Evolutionary conservation across 306 rosid genomes (phyloP).

Genomic region (Hippophae rhamnoides): DNA sequence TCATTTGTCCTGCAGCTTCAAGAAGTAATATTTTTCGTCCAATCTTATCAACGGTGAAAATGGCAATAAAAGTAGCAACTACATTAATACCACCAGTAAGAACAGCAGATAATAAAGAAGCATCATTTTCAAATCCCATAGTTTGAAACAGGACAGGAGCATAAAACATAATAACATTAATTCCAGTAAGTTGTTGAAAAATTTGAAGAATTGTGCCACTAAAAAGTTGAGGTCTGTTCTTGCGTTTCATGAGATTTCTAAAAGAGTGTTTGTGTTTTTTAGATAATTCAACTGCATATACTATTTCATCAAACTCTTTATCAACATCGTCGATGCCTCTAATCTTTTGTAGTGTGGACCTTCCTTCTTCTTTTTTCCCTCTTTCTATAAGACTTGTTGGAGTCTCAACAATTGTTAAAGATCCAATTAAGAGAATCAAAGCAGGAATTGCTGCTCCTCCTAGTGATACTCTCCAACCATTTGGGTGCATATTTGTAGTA

Average conservation of each 20-base stretch:
- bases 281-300: conserved; percentile 11
- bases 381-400: conserved; percentile 25
- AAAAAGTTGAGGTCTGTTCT: conserved; percentile 15
- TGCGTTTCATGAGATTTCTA: conserved; percentile 7
- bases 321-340: conserved; percentile 21
- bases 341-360: conserved; percentile 6
- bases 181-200: conserved; percentile 34
- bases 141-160: conserved; percentile 32
- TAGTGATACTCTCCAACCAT: conserved; percentile 24
- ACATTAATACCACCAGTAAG: conserved; percentile 22
- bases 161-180: conserved; percentile 32
- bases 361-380: conserved; percentile 14
- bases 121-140: conserved; percentile 21
- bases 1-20: conserved; percentile 26
- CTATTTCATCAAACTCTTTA: conserved; percentile 12
- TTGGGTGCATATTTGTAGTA: conserved; percentile 5
- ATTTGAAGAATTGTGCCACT: conserved; percentile 10
- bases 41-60: conserved; percentile 14
- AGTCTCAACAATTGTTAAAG: conserved; percentile 15
- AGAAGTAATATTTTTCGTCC: conserved; percentile 23
- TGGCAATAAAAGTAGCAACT: conserved; percentile 14
- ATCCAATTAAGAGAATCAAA: conserved; percentile 14
- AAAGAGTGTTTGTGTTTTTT: conserved; percentile 6
- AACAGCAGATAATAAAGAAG: conserved; percentile 22
- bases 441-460: conserved; percentile 24